Evolutionary conservation across 108 stramenopile species (phyloP), one percentile per base, ranked within the genome.

Genomic region (Cyclotella kingstonii): DNA sequence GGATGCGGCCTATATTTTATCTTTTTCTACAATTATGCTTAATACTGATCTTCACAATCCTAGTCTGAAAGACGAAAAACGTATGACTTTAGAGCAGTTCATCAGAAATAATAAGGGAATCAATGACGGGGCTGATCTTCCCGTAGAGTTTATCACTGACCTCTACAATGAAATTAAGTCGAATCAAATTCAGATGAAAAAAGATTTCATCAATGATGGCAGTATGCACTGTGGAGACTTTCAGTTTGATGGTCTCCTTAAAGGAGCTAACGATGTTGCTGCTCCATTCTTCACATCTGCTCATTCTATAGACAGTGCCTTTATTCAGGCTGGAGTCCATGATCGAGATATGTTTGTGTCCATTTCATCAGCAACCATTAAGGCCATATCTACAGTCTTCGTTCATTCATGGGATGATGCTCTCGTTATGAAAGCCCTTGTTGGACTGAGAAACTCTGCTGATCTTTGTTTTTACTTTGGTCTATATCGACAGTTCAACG

Each of bases 11-110:
- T 98, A 89, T 63, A 87, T 95, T 6, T 71, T 98, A 54, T 71
- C 87, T 39, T 98, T 97, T 78, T 86, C 85, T 36, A 96, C 91
- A 6, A 95, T 96, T 38, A 94, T 98, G 93, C 82, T 96, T 11
- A 93, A 94, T 56, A 96, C 94, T 0, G 95, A 98, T 66, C 68
- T 92, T 55, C 89, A 96, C 81, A 94, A 93, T 56, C 85, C 88
- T 21, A 84, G 67, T 49, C 93, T 95, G 66, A 79, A 90, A 27
- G 86, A 88, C n/a, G 76, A 85, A 57, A 87, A 87, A 41, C 60
- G 90, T 27, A 96, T 97, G 96, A 95, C 93, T 22, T 60, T 87
- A 10, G 87, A 95, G 19, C 90, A 94, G 34, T 97, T 98, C 68
- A 76, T 93, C n/a, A 55, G 79, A 46, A 95, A 96, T 79, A 95